Evolutionary conservation across 192 early-diverging fungal species (phyloP).

Genomic region (Gaertneriomyces semiglobifer): DNA sequence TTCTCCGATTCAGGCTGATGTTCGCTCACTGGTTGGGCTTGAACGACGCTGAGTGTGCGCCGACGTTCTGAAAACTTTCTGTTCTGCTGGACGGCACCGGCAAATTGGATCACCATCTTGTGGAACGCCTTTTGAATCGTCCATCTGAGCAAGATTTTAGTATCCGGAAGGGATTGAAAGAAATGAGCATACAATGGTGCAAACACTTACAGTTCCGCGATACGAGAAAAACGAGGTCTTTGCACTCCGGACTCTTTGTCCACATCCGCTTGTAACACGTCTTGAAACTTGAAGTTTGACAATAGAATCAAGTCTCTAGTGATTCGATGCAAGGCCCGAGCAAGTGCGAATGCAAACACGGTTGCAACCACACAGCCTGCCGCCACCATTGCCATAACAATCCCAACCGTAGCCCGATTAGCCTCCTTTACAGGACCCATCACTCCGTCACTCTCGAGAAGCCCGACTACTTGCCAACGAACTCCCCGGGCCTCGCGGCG

Average conservation of each 20-base stretch:
- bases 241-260: conserved; percentile 16
- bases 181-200: too few species aligned
- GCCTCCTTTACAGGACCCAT: neutral
- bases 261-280: conserved; percentile 20
- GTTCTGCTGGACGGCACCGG: conserved; percentile 16
- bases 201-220: conserved; percentile 3
- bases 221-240: conserved; percentile 8
- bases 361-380: neutral
- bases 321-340: conserved; percentile 8
- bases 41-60: neutral
- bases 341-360: neutral
- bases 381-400: conserved; percentile 11
- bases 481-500: too few species aligned
- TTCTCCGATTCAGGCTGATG: too few species aligned
- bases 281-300: conserved; percentile 23
- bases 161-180: too few species aligned
- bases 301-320: conserved; percentile 11
- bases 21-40: too few species aligned
- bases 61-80: neutral
- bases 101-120: conserved; percentile 24
- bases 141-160: neutral
- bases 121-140: conserved; percentile 23
- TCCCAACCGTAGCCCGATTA: conserved; percentile 10
- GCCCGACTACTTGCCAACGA: neutral
- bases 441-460: conserved; percentile 9